Conservation (phyloP, 2,329 filamentous ascomycete genomes). For the Pleoardoris graminearum region DNA sequence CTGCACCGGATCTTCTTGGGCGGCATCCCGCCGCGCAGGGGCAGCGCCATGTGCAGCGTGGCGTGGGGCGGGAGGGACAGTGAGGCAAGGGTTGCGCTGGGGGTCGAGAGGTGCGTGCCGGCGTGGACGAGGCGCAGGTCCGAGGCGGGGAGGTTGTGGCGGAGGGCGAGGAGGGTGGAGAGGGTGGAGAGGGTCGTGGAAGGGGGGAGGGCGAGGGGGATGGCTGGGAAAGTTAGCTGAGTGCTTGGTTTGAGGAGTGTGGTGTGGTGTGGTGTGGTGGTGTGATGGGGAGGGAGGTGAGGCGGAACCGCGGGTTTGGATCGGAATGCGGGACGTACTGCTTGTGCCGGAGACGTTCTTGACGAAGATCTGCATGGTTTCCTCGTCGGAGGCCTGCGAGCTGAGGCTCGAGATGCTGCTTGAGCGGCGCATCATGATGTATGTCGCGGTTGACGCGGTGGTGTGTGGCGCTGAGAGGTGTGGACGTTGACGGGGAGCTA, state of each 20-base stretch:
- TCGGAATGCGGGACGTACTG: conserved; percentile 51
- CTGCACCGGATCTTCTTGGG: conserved; percentile 82
- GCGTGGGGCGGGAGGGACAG: conserved; percentile 55
- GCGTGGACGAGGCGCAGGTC: conserved; percentile 61
- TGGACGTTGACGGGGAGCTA: neutral
- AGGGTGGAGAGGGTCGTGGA: conserved; percentile 60
- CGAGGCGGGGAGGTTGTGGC: conserved; percentile 56
- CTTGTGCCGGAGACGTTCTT: conserved; percentile 59
- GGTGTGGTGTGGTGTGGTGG: neutral
- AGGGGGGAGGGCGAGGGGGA: conserved; percentile 59
- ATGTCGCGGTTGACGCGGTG: conserved; percentile 13
- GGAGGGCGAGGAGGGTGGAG: conserved; percentile 60
- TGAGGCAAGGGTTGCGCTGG: conserved; percentile 50
- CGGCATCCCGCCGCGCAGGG: conserved; percentile 61
- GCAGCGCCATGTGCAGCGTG: conserved; percentile 59
- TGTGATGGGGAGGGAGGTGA: conserved; percentile 21
- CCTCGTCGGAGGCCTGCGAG: conserved; percentile 50
- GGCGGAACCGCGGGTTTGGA: conserved; percentile 19
- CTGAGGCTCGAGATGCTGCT: conserved; percentile 49
- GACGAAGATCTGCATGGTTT: conserved; percentile 65
- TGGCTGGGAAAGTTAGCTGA: conserved; percentile 49
- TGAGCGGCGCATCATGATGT: conserved; percentile 39
- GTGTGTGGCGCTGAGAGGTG: conserved; percentile 5
- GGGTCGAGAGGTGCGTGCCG: conserved; percentile 57
- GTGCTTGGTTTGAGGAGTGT: neutral